A percentile compares a stretch with the other conserved stretches of the same genome.
phyloP scores from a whole-genome alignment of 1,139 yeast species.

The Sugiyamaella xylanicola region DNA sequence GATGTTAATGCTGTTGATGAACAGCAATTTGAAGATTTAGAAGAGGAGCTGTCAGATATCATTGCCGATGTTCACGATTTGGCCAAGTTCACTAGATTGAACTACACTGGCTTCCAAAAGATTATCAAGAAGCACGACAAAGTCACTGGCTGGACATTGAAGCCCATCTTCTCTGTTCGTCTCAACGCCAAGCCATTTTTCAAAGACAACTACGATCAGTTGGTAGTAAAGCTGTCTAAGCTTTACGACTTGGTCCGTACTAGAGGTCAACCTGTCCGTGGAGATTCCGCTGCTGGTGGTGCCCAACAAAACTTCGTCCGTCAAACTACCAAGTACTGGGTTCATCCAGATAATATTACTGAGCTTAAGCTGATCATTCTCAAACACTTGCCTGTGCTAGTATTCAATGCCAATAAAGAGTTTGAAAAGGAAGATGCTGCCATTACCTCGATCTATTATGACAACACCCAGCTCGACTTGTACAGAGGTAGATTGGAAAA shows the following conservation, averaged over 20 bases:
- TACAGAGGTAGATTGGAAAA: conserved; percentile 93
- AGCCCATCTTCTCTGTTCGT: conserved; percentile 91
- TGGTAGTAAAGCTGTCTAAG: conserved; percentile 86
- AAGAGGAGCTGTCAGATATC: conserved; percentile 86
- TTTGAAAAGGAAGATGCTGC: conserved; percentile 94
- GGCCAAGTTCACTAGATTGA: conserved; percentile 87
- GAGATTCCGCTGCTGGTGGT: conserved; percentile 97
- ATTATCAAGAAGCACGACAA: conserved; percentile 96
- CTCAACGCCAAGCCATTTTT: conserved; percentile 91
- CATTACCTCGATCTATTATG: conserved; percentile 93
- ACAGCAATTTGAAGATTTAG: conserved; percentile 86
- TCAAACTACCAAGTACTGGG: conserved; percentile 99
- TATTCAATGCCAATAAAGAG: conserved; percentile 93
- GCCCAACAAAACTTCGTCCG: conserved; percentile 96
- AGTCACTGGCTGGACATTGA: conserved; percentile 75
- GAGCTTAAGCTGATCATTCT: conserved; percentile 88
- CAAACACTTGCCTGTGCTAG: conserved; percentile 94
- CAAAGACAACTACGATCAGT: conserved; percentile 87
- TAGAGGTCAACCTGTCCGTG: conserved; percentile 89
- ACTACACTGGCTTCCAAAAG: conserved; percentile 95
- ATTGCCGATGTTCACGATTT: conserved; percentile 97
- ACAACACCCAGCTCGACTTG: conserved; percentile 82
- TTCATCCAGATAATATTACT: conserved; percentile 98
- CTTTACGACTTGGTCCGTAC: conserved; percentile 92
- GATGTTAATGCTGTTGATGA: conserved; percentile 46